Conservation (phyloP, 2,329 filamentous ascomycete genomes). For the Didymosphaeria variabile region DNA sequence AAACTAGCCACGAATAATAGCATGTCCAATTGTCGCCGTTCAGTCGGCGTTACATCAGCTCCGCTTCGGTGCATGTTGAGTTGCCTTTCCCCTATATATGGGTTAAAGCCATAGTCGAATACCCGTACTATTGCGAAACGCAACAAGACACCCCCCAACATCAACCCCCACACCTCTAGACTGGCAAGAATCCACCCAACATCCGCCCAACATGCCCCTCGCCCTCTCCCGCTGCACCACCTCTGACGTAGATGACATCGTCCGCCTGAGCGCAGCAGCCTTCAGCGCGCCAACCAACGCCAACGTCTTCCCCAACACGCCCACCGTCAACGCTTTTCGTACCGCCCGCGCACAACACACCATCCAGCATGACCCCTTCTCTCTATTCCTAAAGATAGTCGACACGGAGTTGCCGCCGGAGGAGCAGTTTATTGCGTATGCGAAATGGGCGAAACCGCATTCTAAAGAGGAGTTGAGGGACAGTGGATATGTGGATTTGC, state of each 20-base stretch:
- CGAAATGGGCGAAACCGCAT: constrained; percentile 1
- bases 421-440: not conserved
- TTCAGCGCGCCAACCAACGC: not conserved
- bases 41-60: not conserved
- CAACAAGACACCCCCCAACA: not conserved
- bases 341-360: not conserved
- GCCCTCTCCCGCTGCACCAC: not conserved
- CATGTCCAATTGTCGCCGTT: not conserved
- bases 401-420: not conserved
- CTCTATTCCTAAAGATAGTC: not conserved
- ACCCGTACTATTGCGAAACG: not conserved
- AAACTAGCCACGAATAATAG: not conserved
- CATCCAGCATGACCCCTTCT: not conserved
- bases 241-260: not conserved
- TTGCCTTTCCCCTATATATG: not conserved
- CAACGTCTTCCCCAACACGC: constrained; percentile 3
- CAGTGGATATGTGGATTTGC: not conserved
- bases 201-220: not conserved
- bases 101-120: not conserved
- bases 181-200: not conserved
- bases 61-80: not conserved
- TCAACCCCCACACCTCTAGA: too few species aligned
- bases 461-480: not conserved
- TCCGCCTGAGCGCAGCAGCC: not conserved
- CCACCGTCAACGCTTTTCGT: not conserved